phyloP scores from a whole-genome alignment of 345 rosid genomes.

The Iberis pinnata region DNA sequence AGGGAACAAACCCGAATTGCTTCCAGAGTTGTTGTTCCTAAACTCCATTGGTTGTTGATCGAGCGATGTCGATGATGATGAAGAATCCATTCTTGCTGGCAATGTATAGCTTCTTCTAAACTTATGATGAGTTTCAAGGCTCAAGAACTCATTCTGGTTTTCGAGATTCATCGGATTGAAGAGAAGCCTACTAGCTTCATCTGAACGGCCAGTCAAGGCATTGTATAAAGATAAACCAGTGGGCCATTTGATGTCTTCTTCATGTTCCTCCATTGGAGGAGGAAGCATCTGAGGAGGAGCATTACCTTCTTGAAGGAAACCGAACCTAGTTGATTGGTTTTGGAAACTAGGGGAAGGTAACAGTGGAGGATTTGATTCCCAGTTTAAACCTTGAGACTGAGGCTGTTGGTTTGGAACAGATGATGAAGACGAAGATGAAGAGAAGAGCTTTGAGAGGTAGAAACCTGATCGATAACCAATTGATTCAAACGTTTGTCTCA shows the following conservation, averaged over 20 bases:
- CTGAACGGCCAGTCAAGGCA: conserved; percentile 67
- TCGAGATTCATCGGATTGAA: conserved; percentile 35
- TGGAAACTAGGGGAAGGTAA: conserved; percentile 60
- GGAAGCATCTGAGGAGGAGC: conserved; percentile 70
- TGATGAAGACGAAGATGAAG: conserved; percentile 52
- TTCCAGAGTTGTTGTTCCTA: conserved; percentile 46
- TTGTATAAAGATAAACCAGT: conserved; percentile 70
- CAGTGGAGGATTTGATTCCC: conserved; percentile 62
- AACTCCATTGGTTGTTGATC: conserved; percentile 50
- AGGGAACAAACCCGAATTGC: conserved; percentile 46
- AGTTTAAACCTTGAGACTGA: conserved; percentile 52
- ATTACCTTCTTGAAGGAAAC: conserved; percentile 54
- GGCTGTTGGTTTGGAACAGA: conserved; percentile 45
- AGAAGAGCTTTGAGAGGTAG: conserved; percentile 85
- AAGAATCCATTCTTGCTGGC: conserved; percentile 68
- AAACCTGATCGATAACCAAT: conserved; percentile 89
- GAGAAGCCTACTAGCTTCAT: conserved; percentile 56
- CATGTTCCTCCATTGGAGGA: conserved; percentile 66
- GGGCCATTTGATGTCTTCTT: conserved; percentile 89
- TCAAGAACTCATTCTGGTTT: conserved; percentile 59
- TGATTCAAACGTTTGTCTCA: conserved; percentile 93
- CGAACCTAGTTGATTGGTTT: conserved; percentile 36
- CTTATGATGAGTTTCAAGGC: conserved; percentile 75
- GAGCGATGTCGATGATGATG: conserved; percentile 56
- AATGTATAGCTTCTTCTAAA: conserved; percentile 65